These are phyloP conservation scores for Crithidia fasciculata DNA, from an alignment of 208 protist species.

Conservation along the genomic window DNA sequence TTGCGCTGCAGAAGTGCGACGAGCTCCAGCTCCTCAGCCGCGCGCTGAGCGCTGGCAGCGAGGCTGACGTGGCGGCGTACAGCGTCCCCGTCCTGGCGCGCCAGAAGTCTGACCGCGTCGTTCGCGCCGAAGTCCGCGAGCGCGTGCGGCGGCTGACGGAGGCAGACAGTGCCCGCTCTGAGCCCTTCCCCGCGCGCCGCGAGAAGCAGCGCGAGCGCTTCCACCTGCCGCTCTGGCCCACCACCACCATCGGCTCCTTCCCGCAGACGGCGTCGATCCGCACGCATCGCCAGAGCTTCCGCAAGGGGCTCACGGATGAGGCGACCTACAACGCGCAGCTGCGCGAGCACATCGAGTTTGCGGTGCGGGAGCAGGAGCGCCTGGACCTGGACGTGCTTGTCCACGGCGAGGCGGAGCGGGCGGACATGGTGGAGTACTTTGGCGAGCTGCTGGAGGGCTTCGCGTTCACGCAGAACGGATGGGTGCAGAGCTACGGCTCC, in stretches of 20 bases:
- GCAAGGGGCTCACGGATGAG: slow-evolving; percentile 55
- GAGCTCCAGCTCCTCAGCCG: slow-evolving; percentile 68
- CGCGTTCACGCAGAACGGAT: slow-evolving; percentile 85
- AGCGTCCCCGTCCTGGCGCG: slow-evolving; percentile 37
- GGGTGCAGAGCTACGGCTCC: slow-evolving; percentile 86
- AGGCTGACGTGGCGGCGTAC: slow-evolving; percentile 44
- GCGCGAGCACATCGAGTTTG: slow-evolving; percentile 76
- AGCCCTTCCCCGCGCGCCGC: slow-evolving; percentile 49
- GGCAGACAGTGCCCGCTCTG: slow-evolving; percentile 22
- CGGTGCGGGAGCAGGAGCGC: slow-evolving; percentile 78
- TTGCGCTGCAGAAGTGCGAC: slow-evolving; percentile 84
- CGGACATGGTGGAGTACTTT: slow-evolving; percentile 95
- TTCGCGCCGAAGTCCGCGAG: slow-evolving; percentile 39
- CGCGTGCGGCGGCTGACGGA: slow-evolving; percentile 37
- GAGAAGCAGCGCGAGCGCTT: slow-evolving; percentile 48
- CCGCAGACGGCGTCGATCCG: slow-evolving; percentile 89
- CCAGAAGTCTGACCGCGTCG: slow-evolving; percentile 37
- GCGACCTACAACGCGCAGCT: slow-evolving; percentile 74
- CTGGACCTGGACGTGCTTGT: slow-evolving; percentile 91
- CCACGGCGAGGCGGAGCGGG: slow-evolving; percentile 90
- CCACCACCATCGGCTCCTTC: slow-evolving; percentile 93
- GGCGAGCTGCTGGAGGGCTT: slow-evolving; percentile 86
- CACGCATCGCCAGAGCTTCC: slow-evolving; percentile 55
- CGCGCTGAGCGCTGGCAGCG: slow-evolving; percentile 32
- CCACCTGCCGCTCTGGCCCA: slow-evolving; percentile 78